A percentile compares a stretch with the other conserved stretches of the same genome.
Conservation (phyloP, 805 yeast genomes). For the Pachysolen tannophilus region DNA sequence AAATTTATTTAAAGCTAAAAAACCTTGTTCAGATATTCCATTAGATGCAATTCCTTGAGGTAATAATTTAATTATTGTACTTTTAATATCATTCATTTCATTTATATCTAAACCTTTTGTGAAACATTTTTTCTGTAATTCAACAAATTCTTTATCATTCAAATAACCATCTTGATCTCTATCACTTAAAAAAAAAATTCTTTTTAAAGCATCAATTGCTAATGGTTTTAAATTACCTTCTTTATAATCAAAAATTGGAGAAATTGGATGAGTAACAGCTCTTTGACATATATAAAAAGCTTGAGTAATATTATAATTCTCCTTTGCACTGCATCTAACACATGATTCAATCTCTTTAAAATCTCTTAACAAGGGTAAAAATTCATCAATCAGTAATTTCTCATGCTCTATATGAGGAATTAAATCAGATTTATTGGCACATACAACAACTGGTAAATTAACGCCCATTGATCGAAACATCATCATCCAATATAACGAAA, state of each 20-base stretch:
- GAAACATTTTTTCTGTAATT: constrained; percentile 71
- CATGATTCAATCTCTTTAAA: constrained; percentile 94
- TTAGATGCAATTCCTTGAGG: constrained; percentile 23
- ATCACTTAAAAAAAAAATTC: constrained; percentile 82
- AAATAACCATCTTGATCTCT: constrained; percentile 84
- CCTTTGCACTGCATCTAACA: constrained; percentile 78
- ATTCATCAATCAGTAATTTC: constrained; percentile 59
- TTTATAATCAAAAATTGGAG: constrained; percentile 91
- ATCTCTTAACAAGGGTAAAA: constrained; percentile 78
- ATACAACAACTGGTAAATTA: constrained; percentile 84
- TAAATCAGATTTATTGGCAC: constrained; percentile 73
- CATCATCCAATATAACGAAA: constrained; percentile 92
- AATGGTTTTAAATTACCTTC: constrained; percentile 74
- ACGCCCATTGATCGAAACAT: constrained; percentile 89
- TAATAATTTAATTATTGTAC: constrained; percentile 19
- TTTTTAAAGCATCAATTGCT: constrained; percentile 64
- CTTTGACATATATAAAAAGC: constrained; percentile 90
- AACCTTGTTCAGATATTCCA: constrained; percentile 71
- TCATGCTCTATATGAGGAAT: constrained; percentile 32
- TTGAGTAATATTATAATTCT: constrained; percentile 79
- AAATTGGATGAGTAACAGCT: constrained; percentile 86
- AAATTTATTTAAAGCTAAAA: constrained; percentile 65
- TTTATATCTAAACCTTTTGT: constrained; percentile 38
- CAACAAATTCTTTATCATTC: constrained; percentile 60
- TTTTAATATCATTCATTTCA: constrained; percentile 38